Evolutionary conservation across 768 basidiomycete species (phyloP).

Genomic region (Auricularia auricula-judae): DNA sequence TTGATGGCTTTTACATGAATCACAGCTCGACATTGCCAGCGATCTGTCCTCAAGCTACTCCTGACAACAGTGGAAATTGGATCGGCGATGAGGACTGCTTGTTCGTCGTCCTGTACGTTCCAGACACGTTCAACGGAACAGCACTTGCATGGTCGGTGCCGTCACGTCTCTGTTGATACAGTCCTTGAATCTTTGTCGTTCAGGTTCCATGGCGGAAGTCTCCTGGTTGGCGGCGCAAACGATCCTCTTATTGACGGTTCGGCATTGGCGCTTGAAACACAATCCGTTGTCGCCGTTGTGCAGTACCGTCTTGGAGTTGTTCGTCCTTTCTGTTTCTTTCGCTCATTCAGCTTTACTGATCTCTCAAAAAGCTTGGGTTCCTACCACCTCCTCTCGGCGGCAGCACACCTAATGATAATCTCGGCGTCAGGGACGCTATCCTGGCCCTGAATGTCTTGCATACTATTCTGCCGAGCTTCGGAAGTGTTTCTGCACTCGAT

Average conservation of each 20-base stretch:
- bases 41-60: conserved; percentile 54
- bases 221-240: conserved; percentile 57
- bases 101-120: conserved; percentile 65
- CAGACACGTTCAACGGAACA: conserved; percentile 30
- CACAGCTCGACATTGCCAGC: conserved; percentile 39
- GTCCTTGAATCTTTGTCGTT: neutral
- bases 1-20: neutral
- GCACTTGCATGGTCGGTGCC: conserved; percentile 49
- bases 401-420: conserved; percentile 48
- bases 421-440: conserved; percentile 59
- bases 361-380: conserved; percentile 47
- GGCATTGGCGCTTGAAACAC: conserved; percentile 53
- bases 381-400: conserved; percentile 38
- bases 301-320: conserved; percentile 77
- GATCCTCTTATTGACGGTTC: conserved; percentile 69
- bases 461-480: conserved; percentile 47
- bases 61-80: conserved; percentile 30
- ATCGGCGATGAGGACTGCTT: conserved; percentile 67
- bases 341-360: neutral
- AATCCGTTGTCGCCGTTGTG: conserved; percentile 75
- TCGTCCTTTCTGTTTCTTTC: conserved; percentile 16
- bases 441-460: conserved; percentile 54
- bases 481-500: conserved; percentile 35
- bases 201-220: conserved; percentile 89
- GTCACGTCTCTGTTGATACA: neutral